These are phyloP conservation scores for Coprinellus micaceus DNA, from an alignment of 768 basidiomycete species.

Conservation along the genomic window DNA sequence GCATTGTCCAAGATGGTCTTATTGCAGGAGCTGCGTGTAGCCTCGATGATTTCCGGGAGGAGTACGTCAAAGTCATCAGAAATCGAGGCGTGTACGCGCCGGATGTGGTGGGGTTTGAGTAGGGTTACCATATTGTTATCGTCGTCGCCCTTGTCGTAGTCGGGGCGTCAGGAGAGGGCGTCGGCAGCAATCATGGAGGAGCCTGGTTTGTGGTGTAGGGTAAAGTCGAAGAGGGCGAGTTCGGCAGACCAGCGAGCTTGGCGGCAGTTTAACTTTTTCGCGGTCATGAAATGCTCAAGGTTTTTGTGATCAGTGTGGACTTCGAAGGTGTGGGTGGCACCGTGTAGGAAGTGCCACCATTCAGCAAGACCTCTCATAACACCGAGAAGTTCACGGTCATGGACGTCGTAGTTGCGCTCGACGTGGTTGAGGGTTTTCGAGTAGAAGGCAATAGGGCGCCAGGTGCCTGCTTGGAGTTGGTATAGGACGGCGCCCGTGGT, in stretches of 20 bases:
- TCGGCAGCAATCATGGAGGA: slow-evolving; percentile 18
- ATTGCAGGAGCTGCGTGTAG: no score
- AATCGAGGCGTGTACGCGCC: neutral
- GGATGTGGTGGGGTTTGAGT: slow-evolving; percentile 10
- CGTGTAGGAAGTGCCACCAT: slow-evolving; percentile 27
- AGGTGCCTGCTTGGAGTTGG: slow-evolving; percentile 19
- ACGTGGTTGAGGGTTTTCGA: slow-evolving; percentile 28
- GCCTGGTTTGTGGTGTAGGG: slow-evolving; percentile 25
- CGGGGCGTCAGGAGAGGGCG: slow-evolving; percentile 20
- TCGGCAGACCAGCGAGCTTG: slow-evolving; percentile 41
- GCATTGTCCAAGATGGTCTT: neutral
- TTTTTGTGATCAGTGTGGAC: slow-evolving; percentile 38
- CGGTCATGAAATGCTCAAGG: slow-evolving; percentile 38
- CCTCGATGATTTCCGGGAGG: neutral
- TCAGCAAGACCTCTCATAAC: slow-evolving; percentile 33
- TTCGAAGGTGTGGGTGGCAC: slow-evolving; percentile 19
- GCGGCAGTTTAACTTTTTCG: slow-evolving; percentile 34
- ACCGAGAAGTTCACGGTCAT: slow-evolving; percentile 42
- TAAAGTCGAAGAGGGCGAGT: slow-evolving; percentile 33
- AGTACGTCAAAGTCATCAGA: neutral
- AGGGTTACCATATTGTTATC: slow-evolving; percentile 18
- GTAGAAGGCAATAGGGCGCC: slow-evolving; percentile 36
- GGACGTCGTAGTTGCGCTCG: slow-evolving; percentile 33
- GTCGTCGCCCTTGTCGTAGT: slow-evolving; percentile 12
- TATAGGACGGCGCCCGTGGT: slow-evolving; percentile 29